phyloP scores from a whole-genome alignment of 1,139 yeast species.

The Candida glucosophila region DNA sequence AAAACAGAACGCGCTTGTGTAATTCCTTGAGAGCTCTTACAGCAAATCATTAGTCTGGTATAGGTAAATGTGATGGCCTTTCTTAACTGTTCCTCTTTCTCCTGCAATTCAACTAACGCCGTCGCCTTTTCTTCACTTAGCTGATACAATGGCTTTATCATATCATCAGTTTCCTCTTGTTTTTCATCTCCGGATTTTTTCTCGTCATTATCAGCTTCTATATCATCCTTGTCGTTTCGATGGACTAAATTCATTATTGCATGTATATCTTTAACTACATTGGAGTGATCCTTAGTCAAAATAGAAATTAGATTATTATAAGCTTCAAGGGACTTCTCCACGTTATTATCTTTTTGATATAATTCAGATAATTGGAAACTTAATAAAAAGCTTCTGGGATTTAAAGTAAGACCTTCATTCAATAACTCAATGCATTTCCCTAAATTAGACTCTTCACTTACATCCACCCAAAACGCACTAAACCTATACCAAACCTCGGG shows the following conservation, averaged over 20 bases:
- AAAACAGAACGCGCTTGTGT: conserved; percentile 67
- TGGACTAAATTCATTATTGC: conserved; percentile 5
- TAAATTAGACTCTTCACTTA: conserved; percentile 27
- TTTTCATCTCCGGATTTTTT: conserved; percentile 8
- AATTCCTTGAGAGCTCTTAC: conserved; percentile 56
- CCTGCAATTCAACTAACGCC: conserved; percentile 15
- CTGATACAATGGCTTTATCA: conserved; percentile 7
- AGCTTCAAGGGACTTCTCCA: conserved; percentile 42
- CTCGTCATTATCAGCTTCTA: conserved; percentile 13
- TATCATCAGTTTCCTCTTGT: conserved; percentile 8
- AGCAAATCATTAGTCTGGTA: conserved; percentile 50
- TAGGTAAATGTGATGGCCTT: conserved; percentile 43
- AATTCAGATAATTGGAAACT: conserved; percentile 62
- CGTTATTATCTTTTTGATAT: conserved; percentile 51
- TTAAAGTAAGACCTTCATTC: conserved; percentile 49
- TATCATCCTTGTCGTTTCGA: conserved; percentile 7
- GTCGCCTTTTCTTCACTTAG: conserved; percentile 20
- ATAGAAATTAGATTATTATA: conserved; percentile 42
- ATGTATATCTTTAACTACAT: conserved; percentile 1
- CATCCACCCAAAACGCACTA: conserved; percentile 21
- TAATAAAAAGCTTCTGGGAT: conserved; percentile 65
- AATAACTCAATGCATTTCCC: conserved; percentile 34
- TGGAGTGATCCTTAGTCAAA: conserved; percentile 25
- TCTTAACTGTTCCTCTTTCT: conserved; percentile 13
- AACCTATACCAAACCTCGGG: conserved; percentile 85